These are phyloP conservation scores for Coelastrella sp. DNA, from an alignment of 139 green algal genomes.

Conservation along the genomic window DNA sequence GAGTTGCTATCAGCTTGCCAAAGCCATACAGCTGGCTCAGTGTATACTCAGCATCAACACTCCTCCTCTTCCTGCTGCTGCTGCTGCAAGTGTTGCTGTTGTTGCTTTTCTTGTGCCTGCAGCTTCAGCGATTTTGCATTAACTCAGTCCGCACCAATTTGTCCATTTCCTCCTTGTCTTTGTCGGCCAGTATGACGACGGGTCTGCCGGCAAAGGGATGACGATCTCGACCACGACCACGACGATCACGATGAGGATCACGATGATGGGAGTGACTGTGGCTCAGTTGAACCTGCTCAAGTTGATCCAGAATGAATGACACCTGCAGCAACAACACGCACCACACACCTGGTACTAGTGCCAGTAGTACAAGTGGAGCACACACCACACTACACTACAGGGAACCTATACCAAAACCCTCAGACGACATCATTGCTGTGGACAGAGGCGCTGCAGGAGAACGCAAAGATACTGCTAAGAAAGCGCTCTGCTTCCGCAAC, in stretches of 20 bases:
- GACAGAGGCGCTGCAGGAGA: too few species aligned
- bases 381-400: too few species aligned
- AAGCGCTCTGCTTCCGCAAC: neutral
- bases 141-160: neutral
- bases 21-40: neutral
- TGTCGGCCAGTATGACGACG: conserved; percentile 32
- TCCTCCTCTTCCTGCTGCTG: neutral
- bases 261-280: neutral
- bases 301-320: conserved; percentile 35
- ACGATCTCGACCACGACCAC: conserved; percentile 4
- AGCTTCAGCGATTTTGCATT: neutral
- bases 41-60: too few species aligned
- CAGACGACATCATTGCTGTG: too few species aligned
- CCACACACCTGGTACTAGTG: neutral
- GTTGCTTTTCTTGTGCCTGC: neutral
- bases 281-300: conserved; percentile 17
- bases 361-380: too few species aligned
- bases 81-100: neutral
- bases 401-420: too few species aligned
- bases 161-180: conserved; percentile 43
- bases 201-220: conserved; percentile 35
- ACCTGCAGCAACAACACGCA: conserved; percentile 42
- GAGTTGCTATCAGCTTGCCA: neutral
- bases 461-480: neutral
- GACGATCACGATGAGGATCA: conserved; percentile 15